Evolutionary conservation across 2,329 filamentous ascomycete genomes (phyloP).

Genomic region (Metarhizium brunneum): DNA sequence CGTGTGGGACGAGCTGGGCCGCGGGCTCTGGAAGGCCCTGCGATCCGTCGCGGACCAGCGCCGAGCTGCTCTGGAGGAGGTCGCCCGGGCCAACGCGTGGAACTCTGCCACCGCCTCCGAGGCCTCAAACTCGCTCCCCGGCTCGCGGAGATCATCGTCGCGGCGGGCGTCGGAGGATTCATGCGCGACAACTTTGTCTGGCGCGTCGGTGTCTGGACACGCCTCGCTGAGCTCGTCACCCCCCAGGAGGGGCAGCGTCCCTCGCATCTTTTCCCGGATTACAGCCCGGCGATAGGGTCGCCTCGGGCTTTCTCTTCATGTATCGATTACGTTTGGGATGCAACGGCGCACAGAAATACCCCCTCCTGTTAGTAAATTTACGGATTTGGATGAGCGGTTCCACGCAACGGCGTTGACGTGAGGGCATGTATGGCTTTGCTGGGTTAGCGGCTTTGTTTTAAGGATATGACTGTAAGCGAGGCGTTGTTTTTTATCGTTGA

Average conservation of each 20-base stretch:
- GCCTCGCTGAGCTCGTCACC: constrained; percentile 8
- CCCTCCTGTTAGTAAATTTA: not conserved
- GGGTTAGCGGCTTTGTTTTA: not conserved
- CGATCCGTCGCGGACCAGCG: constrained; percentile 10
- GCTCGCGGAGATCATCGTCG: constrained; percentile 3
- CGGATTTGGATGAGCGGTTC: not conserved
- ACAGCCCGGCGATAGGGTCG: constrained; percentile 5
- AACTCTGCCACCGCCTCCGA: not conserved
- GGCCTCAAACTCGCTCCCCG: not conserved
- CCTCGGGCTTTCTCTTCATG: not conserved
- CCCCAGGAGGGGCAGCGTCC: constrained; percentile 6
- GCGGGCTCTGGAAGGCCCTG: constrained; percentile 22
- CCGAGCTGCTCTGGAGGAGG: not conserved
- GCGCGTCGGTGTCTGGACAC: constrained; percentile 3
- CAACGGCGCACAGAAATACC: not conserved
- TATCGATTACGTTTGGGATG: not conserved
- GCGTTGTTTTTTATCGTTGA: not conserved
- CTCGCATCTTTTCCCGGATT: constrained; percentile 7
- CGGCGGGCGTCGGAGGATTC: constrained; percentile 6
- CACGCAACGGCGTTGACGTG: not conserved
- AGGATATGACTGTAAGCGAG: not conserved
- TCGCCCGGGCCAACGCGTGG: not conserved
- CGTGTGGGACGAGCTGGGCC: constrained; percentile 28
- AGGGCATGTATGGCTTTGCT: not conserved
- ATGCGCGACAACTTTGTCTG: constrained; percentile 1